A percentile compares a stretch with the other conserved stretches of the same genome.
These are phyloP conservation scores for Claviceps lovelessii DNA, from an alignment of 2,329 filamentous ascomycete species.

Conservation along the genomic window DNA sequence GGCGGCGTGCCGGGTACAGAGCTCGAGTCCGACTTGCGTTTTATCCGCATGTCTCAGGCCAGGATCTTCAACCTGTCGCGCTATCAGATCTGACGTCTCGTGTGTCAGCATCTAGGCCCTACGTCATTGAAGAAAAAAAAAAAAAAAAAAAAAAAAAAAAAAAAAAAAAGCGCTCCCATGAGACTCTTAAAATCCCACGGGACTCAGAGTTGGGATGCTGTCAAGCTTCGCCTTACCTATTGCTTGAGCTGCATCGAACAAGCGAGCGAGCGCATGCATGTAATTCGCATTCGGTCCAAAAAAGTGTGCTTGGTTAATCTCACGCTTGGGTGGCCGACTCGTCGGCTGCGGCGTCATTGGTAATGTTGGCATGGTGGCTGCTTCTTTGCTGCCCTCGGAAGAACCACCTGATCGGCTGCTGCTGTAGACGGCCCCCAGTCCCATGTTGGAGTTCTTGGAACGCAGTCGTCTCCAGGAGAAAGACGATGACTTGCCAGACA, in stretches of 20 bases:
- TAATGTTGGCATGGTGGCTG: conserved; percentile 51
- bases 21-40: conserved; percentile 87
- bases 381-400: conserved; percentile 16
- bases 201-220: neutral
- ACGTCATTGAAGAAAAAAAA: neutral
- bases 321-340: conserved; percentile 56
- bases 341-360: conserved; percentile 59
- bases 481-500: conserved; percentile 51
- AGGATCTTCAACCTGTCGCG: conserved; percentile 88
- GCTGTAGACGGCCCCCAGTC: conserved; percentile 38
- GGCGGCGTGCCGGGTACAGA: conserved; percentile 82
- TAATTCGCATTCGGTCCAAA: conserved; percentile 78
- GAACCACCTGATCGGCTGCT: conserved; percentile 12
- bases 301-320: conserved; percentile 55
- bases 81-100: conserved; percentile 62
- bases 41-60: conserved; percentile 82
- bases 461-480: conserved; percentile 84
- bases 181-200: too few relatives aligned
- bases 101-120: neutral
- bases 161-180: too few relatives aligned
- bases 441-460: conserved; percentile 69
- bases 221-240: conserved; percentile 47
- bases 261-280: conserved; percentile 74
- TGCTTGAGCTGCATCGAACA: conserved; percentile 88
- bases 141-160: too few relatives aligned